A percentile compares a stretch with the other conserved stretches of the same genome.
Conservation (phyloP, 2,329 filamentous ascomycete genomes). For the Penicillium crustosum region DNA sequence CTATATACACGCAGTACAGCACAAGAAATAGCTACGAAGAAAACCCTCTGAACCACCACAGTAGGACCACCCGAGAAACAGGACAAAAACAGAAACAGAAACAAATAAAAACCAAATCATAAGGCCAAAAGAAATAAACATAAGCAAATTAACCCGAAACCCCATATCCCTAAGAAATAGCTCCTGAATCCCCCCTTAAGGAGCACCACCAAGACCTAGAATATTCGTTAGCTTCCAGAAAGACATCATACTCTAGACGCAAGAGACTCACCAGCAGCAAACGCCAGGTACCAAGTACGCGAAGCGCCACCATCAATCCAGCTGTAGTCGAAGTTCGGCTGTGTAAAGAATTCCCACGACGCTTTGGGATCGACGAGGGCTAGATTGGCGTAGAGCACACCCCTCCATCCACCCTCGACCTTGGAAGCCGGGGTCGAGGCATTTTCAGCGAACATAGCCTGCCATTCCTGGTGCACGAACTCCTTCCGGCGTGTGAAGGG, state of each 20-base stretch:
- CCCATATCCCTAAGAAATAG: background rate
- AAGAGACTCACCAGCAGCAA: conserved; percentile 62
- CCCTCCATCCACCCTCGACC: conserved; percentile 77
- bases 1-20: background rate
- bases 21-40: background rate
- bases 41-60: background rate
- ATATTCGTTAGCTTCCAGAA: background rate
- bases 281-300: conserved; percentile 81
- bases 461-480: conserved; percentile 84
- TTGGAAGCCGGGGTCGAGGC: conserved; percentile 57
- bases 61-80: background rate
- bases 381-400: conserved; percentile 78
- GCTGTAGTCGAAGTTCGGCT: conserved; percentile 61
- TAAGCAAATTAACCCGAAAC: background rate
- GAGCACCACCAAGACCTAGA: conserved; percentile 14
- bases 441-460: conserved; percentile 69
- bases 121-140: background rate
- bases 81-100: background rate
- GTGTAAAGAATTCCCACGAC: conserved; percentile 74
- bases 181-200: background rate
- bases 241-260: background rate
- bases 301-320: conserved; percentile 76
- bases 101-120: background rate
- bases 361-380: conserved; percentile 70
- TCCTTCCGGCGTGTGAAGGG: conserved; percentile 63